A percentile compares a stretch with the other conserved stretches of the same genome.
Evolutionary conservation across 2,329 filamentous ascomycete genomes (phyloP).

Genomic region (Penicillium sp.): DNA sequence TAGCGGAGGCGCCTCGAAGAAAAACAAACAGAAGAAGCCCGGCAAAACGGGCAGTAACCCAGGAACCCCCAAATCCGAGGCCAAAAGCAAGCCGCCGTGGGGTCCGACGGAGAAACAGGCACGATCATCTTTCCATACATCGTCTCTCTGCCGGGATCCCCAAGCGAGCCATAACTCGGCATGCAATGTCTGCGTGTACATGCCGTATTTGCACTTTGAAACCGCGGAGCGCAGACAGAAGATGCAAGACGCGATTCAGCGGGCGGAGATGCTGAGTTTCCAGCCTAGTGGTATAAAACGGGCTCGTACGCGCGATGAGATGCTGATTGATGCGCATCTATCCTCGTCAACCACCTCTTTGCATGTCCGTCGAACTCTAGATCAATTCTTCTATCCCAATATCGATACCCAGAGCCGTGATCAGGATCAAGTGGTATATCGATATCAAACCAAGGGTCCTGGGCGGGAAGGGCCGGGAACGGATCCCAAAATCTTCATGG

Average conservation of each 20-base stretch:
- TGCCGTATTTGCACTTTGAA: slow-evolving; percentile 70
- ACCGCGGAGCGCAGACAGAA: slow-evolving; percentile 57
- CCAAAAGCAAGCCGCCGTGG: slow-evolving; percentile 39
- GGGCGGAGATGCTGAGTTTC: slow-evolving; percentile 34
- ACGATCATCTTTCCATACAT: slow-evolving; percentile 33
- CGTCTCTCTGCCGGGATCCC: slow-evolving; percentile 42
- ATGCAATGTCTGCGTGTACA: slow-evolving; percentile 50
- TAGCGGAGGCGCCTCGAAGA: slow-evolving; percentile 29
- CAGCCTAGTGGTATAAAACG: slow-evolving; percentile 33
- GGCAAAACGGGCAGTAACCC: slow-evolving; percentile 31
- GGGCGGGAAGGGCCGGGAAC: slow-evolving; percentile 35
- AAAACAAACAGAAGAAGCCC: slow-evolving; percentile 35
- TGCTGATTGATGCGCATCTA: slow-evolving; percentile 44
- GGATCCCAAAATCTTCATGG: slow-evolving; percentile 67
- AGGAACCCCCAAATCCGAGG: slow-evolving; percentile 30
- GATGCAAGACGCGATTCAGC: slow-evolving; percentile 60
- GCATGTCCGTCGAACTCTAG: slow-evolving; percentile 65
- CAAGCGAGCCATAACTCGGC: slow-evolving; percentile 20
- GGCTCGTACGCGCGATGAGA: slow-evolving; percentile 38
- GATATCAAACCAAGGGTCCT: slow-evolving; percentile 54
- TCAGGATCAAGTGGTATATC: slow-evolving; percentile 66
- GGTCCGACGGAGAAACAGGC: slow-evolving; percentile 35
- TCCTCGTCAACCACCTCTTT: slow-evolving; percentile 42
- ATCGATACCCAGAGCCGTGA: slow-evolving; percentile 62
- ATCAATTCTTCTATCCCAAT: slow-evolving; percentile 69